Conservation (phyloP, 768 basidiomycete species). For the Lactifluus pinguis region DNA sequence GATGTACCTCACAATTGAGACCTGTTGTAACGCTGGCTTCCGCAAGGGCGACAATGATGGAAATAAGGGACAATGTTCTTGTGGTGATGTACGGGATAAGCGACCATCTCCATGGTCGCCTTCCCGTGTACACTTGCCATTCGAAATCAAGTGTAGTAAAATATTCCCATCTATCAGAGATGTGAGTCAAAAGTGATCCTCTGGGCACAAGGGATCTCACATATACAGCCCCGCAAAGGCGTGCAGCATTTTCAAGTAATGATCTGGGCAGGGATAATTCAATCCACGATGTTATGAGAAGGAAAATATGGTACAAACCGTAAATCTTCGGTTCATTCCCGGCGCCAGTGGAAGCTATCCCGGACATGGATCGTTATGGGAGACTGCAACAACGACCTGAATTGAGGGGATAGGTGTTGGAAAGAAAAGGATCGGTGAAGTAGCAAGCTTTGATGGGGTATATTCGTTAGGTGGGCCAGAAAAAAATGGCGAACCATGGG, state of each 20-base stretch:
- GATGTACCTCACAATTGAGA: not conserved
- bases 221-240: constrained; percentile 2
- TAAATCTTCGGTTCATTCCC: not conserved
- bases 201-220: not conserved
- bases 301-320: not conserved
- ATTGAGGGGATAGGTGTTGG: no score
- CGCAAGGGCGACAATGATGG: not conserved
- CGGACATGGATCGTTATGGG: not conserved
- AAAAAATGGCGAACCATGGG: no score
- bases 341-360: not conserved
- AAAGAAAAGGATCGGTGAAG: no score
- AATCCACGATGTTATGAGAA: not conserved
- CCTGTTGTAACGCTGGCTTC: not conserved
- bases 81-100: not conserved
- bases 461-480: no score
- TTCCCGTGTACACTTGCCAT: constrained; percentile 6
- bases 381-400: no score
- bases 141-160: not conserved
- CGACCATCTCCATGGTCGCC: constrained; percentile 12
- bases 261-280: not conserved
- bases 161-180: constrained; percentile 2
- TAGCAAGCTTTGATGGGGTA: no score
- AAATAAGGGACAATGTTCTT: not conserved
- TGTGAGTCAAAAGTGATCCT: not conserved
- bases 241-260: constrained; percentile 1